Evolutionary conservation across 495 filamentous ascomycete species (phyloP).

Genomic region (Daldinia vernicosa): DNA sequence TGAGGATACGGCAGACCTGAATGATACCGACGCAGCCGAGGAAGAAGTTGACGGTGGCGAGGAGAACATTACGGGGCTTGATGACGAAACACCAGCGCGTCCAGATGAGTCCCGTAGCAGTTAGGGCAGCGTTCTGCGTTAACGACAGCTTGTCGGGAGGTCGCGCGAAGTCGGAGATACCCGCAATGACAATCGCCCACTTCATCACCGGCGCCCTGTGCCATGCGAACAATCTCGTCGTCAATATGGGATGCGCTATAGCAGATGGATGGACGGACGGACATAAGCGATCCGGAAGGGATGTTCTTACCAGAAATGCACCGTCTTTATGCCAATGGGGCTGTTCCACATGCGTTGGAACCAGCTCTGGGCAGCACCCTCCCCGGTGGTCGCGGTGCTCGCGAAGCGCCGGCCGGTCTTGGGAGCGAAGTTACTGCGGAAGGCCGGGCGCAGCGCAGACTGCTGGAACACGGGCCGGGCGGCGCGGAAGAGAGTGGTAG

Average conservation of each 20-base stretch:
- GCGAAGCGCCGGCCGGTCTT: constrained; percentile 70
- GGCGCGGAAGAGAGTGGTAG: constrained; percentile 58
- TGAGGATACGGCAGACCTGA: constrained; percentile 79
- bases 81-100: constrained; percentile 99
- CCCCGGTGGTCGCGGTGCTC: constrained; percentile 62
- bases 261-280: not conserved
- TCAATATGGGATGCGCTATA: constrained; percentile 15
- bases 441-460: constrained; percentile 49
- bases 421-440: constrained; percentile 61
- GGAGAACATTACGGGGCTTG: constrained; percentile 86
- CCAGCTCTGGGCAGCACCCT: constrained; percentile 60
- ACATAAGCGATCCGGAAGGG: not conserved
- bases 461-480: constrained; percentile 59
- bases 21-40: constrained; percentile 84
- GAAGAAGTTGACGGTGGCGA: constrained; percentile 98
- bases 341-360: constrained; percentile 84
- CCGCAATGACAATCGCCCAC: constrained; percentile 93
- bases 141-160: constrained; percentile 93
- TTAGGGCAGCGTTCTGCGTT: constrained; percentile 88
- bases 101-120: constrained; percentile 93
- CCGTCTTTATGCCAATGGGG: constrained; percentile 89
- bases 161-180: constrained; percentile 88
- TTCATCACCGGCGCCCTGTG: constrained; percentile 95
- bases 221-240: not conserved
- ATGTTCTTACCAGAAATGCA: constrained; percentile 87